Percentiles rank a stretch among this genome's conserved stretches.
phyloP scores from a whole-genome alignment of 768 basidiomycete species.

The Paxillus ammoniavirescens region DNA sequence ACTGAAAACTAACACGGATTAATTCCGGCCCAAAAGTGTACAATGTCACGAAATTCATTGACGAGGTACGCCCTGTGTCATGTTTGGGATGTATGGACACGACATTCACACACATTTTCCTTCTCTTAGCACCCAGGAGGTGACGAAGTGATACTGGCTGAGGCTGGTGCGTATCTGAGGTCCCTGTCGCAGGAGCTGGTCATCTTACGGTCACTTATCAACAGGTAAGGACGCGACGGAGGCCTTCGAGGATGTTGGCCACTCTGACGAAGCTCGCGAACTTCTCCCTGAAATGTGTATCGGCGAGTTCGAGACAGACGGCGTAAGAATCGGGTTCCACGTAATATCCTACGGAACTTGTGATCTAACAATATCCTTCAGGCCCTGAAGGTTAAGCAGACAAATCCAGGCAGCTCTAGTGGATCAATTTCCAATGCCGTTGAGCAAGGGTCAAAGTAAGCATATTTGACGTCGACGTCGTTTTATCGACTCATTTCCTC shows the following conservation, averaged over 20 bases:
- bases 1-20: constrained; percentile 1
- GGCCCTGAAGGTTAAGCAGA: constrained; percentile 54
- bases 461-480: constrained; percentile 7
- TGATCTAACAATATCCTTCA: constrained; percentile 20
- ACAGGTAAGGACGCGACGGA: constrained; percentile 94
- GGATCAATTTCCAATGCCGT: constrained; percentile 43
- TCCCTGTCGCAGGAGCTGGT: constrained; percentile 1
- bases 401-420: constrained; percentile 45
- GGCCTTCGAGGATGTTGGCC: constrained; percentile 98
- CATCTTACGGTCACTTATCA: constrained; percentile 1
- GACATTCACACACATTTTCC: constrained; percentile 9
- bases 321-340: constrained; percentile 41
- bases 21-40: constrained; percentile 53
- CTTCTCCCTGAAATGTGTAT: constrained; percentile 77
- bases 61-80: constrained; percentile 62
- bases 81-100: background rate
- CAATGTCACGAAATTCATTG: constrained; percentile 89
- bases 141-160: constrained; percentile 94
- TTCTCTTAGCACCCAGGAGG: constrained; percentile 85
- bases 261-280: constrained; percentile 95
- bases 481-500: constrained; percentile 9
- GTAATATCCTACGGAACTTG: constrained; percentile 2
- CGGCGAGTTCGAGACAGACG: constrained; percentile 76
- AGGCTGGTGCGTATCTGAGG: constrained; percentile 66
- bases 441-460: constrained; percentile 70